A percentile compares a stretch with the other conserved stretches of the same genome.
phyloP scores from a whole-genome alignment of 768 basidiomycete genomes.

The Calocybe gangraenosa region DNA sequence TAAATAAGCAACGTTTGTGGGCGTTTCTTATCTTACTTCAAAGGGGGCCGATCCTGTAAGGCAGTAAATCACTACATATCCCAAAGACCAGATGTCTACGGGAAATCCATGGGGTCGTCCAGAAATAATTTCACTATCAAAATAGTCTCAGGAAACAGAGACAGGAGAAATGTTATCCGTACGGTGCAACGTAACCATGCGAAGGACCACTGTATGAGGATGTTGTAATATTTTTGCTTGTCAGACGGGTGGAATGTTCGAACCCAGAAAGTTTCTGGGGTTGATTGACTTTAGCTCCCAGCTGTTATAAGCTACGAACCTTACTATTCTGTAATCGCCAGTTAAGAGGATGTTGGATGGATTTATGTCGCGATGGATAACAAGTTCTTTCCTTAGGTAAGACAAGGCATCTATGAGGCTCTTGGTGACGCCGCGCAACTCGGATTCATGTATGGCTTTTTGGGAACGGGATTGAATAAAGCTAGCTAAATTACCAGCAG shows the following conservation, averaged over 20 bases:
- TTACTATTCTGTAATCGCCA: constrained; percentile 34
- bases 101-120: constrained; percentile 28
- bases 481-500: constrained; percentile 31
- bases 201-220: constrained; percentile 18
- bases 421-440: constrained; percentile 34
- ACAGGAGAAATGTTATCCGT: constrained; percentile 11
- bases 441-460: constrained; percentile 25
- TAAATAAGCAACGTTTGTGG: neutral
- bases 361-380: constrained; percentile 42
- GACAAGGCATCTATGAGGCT: constrained; percentile 36
- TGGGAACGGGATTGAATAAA: constrained; percentile 23
- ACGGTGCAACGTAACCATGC: constrained; percentile 37
- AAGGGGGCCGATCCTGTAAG: constrained; percentile 31
- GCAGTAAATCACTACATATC: constrained; percentile 35
- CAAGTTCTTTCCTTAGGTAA: constrained; percentile 36
- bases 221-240: constrained; percentile 18
- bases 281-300: neutral
- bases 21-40: constrained; percentile 20
- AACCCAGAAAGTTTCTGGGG: constrained; percentile 44
- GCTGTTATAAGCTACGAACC: constrained; percentile 8
- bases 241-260: constrained; percentile 27
- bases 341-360: constrained; percentile 36
- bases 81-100: constrained; percentile 46
- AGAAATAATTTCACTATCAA: constrained; percentile 34
- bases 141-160: neutral